These are phyloP conservation scores for Aspergillus ostianus DNA, from an alignment of 495 filamentous ascomycete genomes.

Conservation along the genomic window DNA sequence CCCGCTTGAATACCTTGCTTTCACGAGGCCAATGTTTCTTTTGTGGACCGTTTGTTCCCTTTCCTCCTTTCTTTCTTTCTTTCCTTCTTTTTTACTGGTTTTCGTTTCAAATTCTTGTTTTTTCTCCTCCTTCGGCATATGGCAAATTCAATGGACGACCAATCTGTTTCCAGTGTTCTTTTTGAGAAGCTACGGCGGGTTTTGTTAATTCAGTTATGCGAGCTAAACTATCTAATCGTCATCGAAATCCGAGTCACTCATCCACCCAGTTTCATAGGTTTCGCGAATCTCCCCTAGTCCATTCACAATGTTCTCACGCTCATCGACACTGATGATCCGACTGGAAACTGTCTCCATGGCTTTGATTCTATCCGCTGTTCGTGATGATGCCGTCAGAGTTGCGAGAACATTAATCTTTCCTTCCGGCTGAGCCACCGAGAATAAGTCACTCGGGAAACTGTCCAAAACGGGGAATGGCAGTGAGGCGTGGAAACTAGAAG, in stretches of 20 bases:
- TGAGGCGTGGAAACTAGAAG: constrained; percentile 52
- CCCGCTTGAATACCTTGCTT: too few relatives aligned
- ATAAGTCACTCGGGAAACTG: constrained; percentile 74
- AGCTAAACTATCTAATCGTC: constrained; percentile 55
- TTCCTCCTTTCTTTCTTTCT: too few relatives aligned
- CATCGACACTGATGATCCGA: constrained; percentile 63
- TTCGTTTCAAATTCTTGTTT: too few relatives aligned
- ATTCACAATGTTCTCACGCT: constrained; percentile 78
- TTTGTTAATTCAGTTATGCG: too few relatives aligned
- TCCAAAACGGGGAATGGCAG: constrained; percentile 75
- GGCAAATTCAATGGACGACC: too few relatives aligned
- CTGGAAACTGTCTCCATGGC: constrained; percentile 58
- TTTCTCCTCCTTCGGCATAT: too few relatives aligned
- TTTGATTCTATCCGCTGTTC: constrained; percentile 67
- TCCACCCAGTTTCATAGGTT: constrained; percentile 87
- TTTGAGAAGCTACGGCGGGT: too few relatives aligned
- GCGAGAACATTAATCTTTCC: constrained; percentile 57
- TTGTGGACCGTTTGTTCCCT: too few relatives aligned
- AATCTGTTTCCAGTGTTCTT: too few relatives aligned
- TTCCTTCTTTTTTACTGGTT: too few relatives aligned
- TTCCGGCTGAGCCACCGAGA: constrained; percentile 33
- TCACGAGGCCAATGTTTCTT: too few relatives aligned
- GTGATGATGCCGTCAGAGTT: constrained; percentile 70
- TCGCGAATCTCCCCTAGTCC: constrained; percentile 83
- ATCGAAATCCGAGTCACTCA: constrained; percentile 77